Evolutionary conservation across 1,284 basidiomycete genomes (phyloP).

Genomic region (Tremellales sp.): DNA sequence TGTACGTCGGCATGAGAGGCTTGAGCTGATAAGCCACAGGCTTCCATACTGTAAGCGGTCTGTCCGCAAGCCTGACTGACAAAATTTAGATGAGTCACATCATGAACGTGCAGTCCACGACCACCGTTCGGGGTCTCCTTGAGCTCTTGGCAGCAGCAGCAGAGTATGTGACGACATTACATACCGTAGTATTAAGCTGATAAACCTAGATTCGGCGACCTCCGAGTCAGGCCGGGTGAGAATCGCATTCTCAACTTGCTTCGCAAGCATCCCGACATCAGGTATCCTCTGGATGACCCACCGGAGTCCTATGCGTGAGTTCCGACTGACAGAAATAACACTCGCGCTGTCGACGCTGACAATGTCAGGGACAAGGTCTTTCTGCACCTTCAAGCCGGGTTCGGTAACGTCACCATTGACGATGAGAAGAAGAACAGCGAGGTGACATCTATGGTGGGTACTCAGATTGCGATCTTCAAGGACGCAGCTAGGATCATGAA

Average conservation of each 20-base stretch:
- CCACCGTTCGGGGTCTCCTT: constrained; percentile 21
- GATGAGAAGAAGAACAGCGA: constrained; percentile 24
- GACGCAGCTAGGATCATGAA: constrained; percentile 36
- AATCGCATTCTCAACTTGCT: constrained; percentile 33
- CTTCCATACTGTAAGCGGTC: too few species aligned
- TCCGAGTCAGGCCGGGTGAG: constrained; percentile 42
- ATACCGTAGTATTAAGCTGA: not conserved
- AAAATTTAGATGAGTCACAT: constrained; percentile 30
- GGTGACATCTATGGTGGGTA: constrained; percentile 24
- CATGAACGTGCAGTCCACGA: constrained; percentile 10
- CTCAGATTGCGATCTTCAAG: constrained; percentile 29
- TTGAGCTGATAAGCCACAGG: too few species aligned
- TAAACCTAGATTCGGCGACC: constrained; percentile 30
- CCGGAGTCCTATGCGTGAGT: constrained; percentile 30
- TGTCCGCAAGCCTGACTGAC: too few species aligned
- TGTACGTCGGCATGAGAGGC: constrained; percentile 22
- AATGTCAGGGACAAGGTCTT: constrained; percentile 44
- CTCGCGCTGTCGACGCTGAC: constrained; percentile 6
- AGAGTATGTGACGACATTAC: constrained; percentile 14
- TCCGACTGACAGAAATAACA: too few species aligned
- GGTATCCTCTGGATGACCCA: constrained; percentile 23
- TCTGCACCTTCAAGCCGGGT: constrained; percentile 38
- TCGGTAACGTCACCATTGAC: constrained; percentile 36
- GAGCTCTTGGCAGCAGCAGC: constrained; percentile 16
- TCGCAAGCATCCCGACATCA: constrained; percentile 24